Conservation (phyloP, 495 filamentous ascomycete genomes). For the Aspergillus indologenus region DNA sequence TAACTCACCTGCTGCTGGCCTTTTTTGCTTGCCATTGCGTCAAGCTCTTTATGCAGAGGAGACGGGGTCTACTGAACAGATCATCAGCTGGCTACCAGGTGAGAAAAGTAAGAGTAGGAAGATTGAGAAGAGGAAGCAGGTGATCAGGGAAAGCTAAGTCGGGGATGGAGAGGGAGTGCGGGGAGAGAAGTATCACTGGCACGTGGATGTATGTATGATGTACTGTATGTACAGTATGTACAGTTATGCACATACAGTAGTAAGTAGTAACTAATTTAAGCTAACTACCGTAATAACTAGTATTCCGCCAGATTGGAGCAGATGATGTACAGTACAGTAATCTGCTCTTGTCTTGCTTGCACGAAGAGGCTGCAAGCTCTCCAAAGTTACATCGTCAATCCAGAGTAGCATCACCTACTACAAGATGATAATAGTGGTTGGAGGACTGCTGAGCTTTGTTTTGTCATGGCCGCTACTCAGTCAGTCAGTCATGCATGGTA, state of each 20-base stretch:
- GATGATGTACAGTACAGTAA: too few species aligned
- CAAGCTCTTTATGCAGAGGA: conserved; percentile 17
- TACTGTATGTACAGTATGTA: too few species aligned
- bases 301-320: too few species aligned
- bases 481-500: background rate
- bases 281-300: too few species aligned
- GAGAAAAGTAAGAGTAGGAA: conserved; percentile 2
- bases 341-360: too few species aligned
- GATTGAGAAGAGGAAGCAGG: background rate
- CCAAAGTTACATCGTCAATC: too few species aligned
- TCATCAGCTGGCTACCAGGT: conserved; percentile 16
- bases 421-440: background rate
- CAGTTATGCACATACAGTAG: too few species aligned
- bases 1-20: conserved; percentile 66
- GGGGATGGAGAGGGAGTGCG: background rate
- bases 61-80: conserved; percentile 23
- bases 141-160: background rate
- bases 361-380: too few species aligned
- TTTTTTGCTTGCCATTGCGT: conserved; percentile 59
- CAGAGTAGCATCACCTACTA: too few species aligned
- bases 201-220: background rate
- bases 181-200: background rate
- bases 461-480: background rate
- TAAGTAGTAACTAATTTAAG: too few species aligned
- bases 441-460: background rate